Evolutionary conservation across 2,329 filamentous ascomycete genomes (phyloP).

Genomic region (Verticillium nubilum): DNA sequence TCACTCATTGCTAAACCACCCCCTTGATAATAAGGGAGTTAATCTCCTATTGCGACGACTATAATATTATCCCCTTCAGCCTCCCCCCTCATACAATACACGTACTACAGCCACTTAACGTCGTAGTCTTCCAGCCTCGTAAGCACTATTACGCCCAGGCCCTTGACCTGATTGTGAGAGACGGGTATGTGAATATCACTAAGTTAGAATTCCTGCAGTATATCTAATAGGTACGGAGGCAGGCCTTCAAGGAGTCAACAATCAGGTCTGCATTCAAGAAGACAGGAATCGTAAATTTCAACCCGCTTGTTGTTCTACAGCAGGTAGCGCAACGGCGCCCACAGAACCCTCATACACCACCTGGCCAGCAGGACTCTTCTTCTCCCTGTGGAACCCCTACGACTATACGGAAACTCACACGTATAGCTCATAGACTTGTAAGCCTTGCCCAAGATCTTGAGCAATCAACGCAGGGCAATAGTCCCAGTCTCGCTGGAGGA

Average conservation of each 20-base stretch:
- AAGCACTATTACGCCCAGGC: slow-evolving; percentile 3
- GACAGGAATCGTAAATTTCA: slow-evolving; percentile 3
- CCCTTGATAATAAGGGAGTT: too few species aligned
- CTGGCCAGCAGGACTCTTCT: too few species aligned
- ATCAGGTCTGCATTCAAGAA: slow-evolving; percentile 3
- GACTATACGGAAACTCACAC: too few species aligned
- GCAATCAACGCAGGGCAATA: too few species aligned
- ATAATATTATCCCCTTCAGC: slow-evolving; percentile 9
- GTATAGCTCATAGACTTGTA: too few species aligned
- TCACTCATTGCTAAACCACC: too few species aligned
- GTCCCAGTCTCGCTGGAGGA: too few species aligned
- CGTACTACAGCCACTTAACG: slow-evolving; percentile 5
- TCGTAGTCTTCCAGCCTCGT: slow-evolving; percentile 4
- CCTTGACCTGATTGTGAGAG: neutral
- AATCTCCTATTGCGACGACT: neutral
- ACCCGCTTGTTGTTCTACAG: slow-evolving; percentile 1
- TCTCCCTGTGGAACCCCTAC: too few species aligned
- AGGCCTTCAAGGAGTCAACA: slow-evolving; percentile 3
- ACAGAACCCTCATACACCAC: too few species aligned
- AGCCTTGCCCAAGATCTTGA: too few species aligned
- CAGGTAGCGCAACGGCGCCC: too few species aligned
- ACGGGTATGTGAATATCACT: neutral
- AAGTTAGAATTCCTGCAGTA: slow-evolving; percentile 5
- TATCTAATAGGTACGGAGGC: neutral
- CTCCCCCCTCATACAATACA: neutral